Conservation (phyloP, 208 protist genomes). For the Crithidia expoeki region DNA sequence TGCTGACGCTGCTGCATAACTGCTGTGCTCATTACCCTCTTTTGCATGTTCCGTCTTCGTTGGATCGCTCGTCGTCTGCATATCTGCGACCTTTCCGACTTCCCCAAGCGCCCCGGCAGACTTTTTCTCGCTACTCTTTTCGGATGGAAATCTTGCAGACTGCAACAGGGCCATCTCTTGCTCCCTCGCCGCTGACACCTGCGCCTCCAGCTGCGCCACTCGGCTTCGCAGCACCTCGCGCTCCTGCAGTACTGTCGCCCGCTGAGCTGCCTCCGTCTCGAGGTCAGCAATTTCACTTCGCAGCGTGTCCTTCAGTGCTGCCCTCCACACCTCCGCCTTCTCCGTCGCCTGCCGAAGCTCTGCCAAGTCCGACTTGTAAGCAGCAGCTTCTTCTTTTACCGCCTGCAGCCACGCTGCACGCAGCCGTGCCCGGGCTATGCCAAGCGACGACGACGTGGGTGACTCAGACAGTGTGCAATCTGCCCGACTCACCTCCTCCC, state of each 20-base stretch:
- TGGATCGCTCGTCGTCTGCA: too few species aligned
- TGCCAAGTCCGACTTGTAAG: conserved; percentile 15
- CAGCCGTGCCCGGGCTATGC: not conserved
- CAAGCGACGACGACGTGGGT: not conserved
- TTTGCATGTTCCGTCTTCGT: too few species aligned
- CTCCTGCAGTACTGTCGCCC: conserved; percentile 3
- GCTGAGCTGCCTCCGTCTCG: conserved; percentile 22
- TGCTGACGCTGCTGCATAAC: too few species aligned
- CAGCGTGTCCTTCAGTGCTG: conserved; percentile 13
- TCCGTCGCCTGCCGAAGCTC: conserved; percentile 24
- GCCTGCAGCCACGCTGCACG: conserved; percentile 20
- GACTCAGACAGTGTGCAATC: not conserved
- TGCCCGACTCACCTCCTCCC: not conserved
- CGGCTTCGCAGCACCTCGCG: conserved; percentile 24
- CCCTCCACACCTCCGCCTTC: conserved; percentile 18
- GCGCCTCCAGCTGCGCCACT: conserved; percentile 28
- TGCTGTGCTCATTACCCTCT: too few species aligned
- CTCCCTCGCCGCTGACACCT: conserved; percentile 25
- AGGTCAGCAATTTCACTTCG: conserved; percentile 22
- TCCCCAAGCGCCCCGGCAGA: not conserved
- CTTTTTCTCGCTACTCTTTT: not conserved
- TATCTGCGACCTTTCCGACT: too few species aligned
- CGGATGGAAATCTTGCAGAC: not conserved
- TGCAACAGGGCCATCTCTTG: conserved; percentile 15
- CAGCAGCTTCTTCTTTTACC: conserved; percentile 3